These are phyloP conservation scores for Penicillium ochrochloron DNA, from an alignment of 495 filamentous ascomycete species.

Conservation along the genomic window DNA sequence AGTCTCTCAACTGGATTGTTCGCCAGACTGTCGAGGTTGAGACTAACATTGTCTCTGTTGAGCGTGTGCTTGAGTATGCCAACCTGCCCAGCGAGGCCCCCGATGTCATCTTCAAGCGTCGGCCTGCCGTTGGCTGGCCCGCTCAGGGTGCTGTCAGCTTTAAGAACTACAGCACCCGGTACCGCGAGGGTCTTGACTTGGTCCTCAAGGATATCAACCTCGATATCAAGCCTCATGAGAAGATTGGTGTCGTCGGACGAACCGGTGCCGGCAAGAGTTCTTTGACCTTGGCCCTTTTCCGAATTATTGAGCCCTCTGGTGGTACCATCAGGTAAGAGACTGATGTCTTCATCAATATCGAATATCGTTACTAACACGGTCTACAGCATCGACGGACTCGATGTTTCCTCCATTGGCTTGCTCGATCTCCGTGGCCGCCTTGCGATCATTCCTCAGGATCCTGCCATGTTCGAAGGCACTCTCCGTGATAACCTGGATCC, in stretches of 20 bases:
- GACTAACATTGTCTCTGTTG: constrained; percentile 98
- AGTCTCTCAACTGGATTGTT: constrained; percentile 99
- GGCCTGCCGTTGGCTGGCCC: constrained; percentile 91
- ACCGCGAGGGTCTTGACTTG: constrained; percentile 84
- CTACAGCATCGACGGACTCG: constrained; percentile 75
- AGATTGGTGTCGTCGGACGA: constrained; percentile 95
- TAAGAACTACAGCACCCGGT: constrained; percentile 90
- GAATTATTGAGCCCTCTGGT: constrained; percentile 85
- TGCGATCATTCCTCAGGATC: constrained; percentile 98
- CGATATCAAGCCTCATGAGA: constrained; percentile 92
- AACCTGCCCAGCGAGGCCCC: constrained; percentile 92
- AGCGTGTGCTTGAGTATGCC: constrained; percentile 96
- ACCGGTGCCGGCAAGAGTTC: constrained; percentile 98
- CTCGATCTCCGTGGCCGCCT: constrained; percentile 86
- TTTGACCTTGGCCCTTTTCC: constrained; percentile 89
- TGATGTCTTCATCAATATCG: not conserved
- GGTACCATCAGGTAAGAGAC: constrained; percentile 69
- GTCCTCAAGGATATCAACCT: constrained; percentile 92
- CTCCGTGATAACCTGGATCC: constrained; percentile 97
- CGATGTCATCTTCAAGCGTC: constrained; percentile 85
- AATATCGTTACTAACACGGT: constrained; percentile 24
- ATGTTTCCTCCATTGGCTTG: constrained; percentile 89
- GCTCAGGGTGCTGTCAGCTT: constrained; percentile 88
- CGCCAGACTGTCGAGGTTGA: constrained; percentile 99
- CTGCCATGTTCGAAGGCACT: constrained; percentile 94